Evolutionary conservation across 2,329 filamentous ascomycete genomes (phyloP).

Genomic region (Gnomoniopsis smithogilvyi): DNA sequence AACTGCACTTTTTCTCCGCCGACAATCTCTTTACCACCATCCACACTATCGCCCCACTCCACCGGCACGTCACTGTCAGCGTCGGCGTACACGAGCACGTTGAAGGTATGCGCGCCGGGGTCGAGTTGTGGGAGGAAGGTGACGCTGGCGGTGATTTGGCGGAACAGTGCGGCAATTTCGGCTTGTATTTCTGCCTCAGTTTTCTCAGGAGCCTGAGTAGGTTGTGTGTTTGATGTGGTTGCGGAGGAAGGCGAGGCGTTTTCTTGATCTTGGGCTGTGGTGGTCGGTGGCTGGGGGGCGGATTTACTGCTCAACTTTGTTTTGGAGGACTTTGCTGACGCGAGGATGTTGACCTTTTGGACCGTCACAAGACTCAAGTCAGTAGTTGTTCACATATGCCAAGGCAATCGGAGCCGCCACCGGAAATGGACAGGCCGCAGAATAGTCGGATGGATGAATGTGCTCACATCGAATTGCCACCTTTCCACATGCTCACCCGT

Average conservation of each 20-base stretch:
- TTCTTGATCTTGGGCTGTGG: conserved; percentile 62
- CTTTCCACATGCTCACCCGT: conserved; percentile 93
- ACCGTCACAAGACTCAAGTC: not conserved
- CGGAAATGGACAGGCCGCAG: not conserved
- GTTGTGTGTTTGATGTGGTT: not conserved
- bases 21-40: conserved; percentile 89
- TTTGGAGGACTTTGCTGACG: conserved; percentile 32
- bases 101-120: conserved; percentile 94
- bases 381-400: not conserved
- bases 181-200: conserved; percentile 91
- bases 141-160: conserved; percentile 95
- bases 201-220: conserved; percentile 58
- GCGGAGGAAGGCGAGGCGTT: conserved; percentile 50
- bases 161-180: conserved; percentile 94
- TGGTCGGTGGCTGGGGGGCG: conserved; percentile 47
- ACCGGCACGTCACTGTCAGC: conserved; percentile 94
- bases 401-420: not conserved
- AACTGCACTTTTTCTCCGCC: conserved; percentile 94
- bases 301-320: conserved; percentile 55
- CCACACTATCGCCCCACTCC: conserved; percentile 87
- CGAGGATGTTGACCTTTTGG: conserved; percentile 36
- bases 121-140: conserved; percentile 88
- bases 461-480: conserved; percentile 90
- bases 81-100: conserved; percentile 96
- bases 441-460: not conserved